Evolutionary conservation across 2,329 filamentous ascomycete species (phyloP).

Genomic region (Tolypocladium ovalisporum): DNA sequence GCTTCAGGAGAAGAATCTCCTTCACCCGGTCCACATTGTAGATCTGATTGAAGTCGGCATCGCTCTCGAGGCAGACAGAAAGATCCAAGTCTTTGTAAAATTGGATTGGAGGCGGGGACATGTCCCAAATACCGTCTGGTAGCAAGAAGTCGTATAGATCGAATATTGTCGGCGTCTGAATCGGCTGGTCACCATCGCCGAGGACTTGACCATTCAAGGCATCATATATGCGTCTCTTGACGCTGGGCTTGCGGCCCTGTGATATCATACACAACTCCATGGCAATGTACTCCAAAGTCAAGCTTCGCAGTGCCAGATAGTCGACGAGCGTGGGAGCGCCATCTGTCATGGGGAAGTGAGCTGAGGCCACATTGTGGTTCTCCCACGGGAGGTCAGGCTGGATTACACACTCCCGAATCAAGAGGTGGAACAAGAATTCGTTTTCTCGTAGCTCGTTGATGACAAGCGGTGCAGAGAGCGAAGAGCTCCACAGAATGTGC

Average conservation of each 20-base stretch:
- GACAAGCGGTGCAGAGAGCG: slow-evolving; percentile 63
- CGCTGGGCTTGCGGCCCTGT: slow-evolving; percentile 56
- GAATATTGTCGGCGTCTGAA: slow-evolving; percentile 68
- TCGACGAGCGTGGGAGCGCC: slow-evolving; percentile 62
- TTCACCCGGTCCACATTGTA: slow-evolving; percentile 63
- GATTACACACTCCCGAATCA: slow-evolving; percentile 62
- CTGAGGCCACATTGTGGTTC: slow-evolving; percentile 44
- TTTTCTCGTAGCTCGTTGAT: slow-evolving; percentile 70
- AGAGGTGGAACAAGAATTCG: slow-evolving; percentile 69
- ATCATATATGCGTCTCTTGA: slow-evolving; percentile 58
- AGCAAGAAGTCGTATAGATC: slow-evolving; percentile 85
- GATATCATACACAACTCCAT: slow-evolving; percentile 73
- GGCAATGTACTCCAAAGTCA: slow-evolving; percentile 74
- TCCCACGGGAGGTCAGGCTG: slow-evolving; percentile 65
- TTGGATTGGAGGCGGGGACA: slow-evolving; percentile 40
- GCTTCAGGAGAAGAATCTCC: slow-evolving; percentile 62
- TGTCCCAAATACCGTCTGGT: slow-evolving; percentile 37
- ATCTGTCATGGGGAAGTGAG: slow-evolving; percentile 57
- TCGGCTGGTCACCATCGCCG: slow-evolving; percentile 52
- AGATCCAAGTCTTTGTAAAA: slow-evolving; percentile 60
- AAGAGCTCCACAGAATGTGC: slow-evolving; percentile 72
- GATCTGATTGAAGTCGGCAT: slow-evolving; percentile 43
- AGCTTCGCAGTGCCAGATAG: slow-evolving; percentile 66
- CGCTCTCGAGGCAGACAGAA: slow-evolving; percentile 49
- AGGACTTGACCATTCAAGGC: slow-evolving; percentile 70